These are phyloP conservation scores for Talaromyces borbonicus DNA, from an alignment of 495 filamentous ascomycete genomes.

Conservation along the genomic window DNA sequence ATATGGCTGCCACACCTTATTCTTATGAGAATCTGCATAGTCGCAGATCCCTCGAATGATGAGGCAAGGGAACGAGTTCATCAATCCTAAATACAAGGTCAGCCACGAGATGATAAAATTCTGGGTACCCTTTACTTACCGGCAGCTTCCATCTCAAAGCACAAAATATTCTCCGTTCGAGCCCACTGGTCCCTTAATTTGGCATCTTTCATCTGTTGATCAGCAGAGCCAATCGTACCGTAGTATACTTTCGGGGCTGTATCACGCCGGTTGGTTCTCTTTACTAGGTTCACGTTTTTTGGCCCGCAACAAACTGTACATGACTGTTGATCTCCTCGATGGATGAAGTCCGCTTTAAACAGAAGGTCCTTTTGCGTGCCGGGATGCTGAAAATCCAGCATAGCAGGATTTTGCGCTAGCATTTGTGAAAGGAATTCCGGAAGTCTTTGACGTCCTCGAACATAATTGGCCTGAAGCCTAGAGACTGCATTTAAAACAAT, in stretches of 20 bases:
- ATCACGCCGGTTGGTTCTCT: conserved; percentile 15
- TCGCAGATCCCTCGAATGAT: conserved; percentile 17
- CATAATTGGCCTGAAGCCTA: conserved; percentile 14
- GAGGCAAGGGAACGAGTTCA: conserved; percentile 13
- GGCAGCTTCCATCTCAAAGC: conserved; percentile 28
- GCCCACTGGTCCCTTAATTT: conserved; percentile 17
- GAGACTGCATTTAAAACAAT: conserved; percentile 14
- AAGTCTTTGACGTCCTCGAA: conserved; percentile 11
- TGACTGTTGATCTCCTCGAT: conserved; percentile 13
- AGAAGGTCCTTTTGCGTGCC: conserved; percentile 22
- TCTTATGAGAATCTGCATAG: conserved; percentile 18
- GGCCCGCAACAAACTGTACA: conserved; percentile 17
- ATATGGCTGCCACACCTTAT: conserved; percentile 17
- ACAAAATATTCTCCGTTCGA: conserved; percentile 21
- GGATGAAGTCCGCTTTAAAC: conserved; percentile 19
- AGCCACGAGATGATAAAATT: not conserved
- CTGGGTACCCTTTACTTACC: not conserved
- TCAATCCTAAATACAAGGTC: conserved; percentile 1
- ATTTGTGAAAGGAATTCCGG: conserved; percentile 14
- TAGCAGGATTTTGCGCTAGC: conserved; percentile 10
- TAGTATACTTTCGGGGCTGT: conserved; percentile 19
- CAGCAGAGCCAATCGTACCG: conserved; percentile 21
- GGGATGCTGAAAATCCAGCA: conserved; percentile 19
- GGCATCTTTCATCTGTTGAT: conserved; percentile 21
- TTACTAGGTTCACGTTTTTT: conserved; percentile 15